Conservation (phyloP, 1,284 basidiomycete species). For the Ustilago shanxiensis region DNA sequence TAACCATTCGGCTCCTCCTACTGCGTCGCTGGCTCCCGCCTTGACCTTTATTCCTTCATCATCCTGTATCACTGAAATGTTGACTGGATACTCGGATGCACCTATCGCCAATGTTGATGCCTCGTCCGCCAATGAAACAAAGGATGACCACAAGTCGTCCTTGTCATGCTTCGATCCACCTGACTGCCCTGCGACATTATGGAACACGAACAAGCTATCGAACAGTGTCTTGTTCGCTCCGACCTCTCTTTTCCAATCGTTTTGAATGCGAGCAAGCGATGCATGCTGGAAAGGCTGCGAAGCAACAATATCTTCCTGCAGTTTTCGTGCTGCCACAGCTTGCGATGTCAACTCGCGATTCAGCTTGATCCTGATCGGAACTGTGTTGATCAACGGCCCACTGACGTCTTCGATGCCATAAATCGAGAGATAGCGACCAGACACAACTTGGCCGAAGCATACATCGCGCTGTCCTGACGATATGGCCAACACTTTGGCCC, state of each 20-base stretch:
- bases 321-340: slow-evolving; percentile 6
- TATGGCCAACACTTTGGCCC: slow-evolving; percentile 17
- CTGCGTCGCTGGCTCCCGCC: slow-evolving; percentile 22
- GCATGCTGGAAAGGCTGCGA: slow-evolving; percentile 31
- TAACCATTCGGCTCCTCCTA: slow-evolving; percentile 16
- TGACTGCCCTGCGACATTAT: too few relatives aligned
- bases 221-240: background rate
- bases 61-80: slow-evolving; percentile 23
- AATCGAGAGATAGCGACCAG: slow-evolving; percentile 18
- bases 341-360: slow-evolving; percentile 12
- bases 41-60: slow-evolving; percentile 13
- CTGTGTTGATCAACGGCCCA: slow-evolving; percentile 29
- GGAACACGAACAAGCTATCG: too few relatives aligned
- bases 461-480: slow-evolving; percentile 22
- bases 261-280: slow-evolving; percentile 14
- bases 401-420: slow-evolving; percentile 25
- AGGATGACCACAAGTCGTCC: too few relatives aligned
- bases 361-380: slow-evolving; percentile 18
- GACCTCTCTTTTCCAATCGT: slow-evolving; percentile 4
- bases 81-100: slow-evolving; percentile 32
- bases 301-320: slow-evolving; percentile 12
- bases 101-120: background rate
- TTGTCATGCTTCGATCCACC: too few relatives aligned
- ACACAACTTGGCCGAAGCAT: slow-evolving; percentile 27
- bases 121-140: too few relatives aligned